These are phyloP conservation scores for Populus trichocarpa DNA, from an alignment of 441 rosid genomes.

Conservation along the genomic window DNA sequence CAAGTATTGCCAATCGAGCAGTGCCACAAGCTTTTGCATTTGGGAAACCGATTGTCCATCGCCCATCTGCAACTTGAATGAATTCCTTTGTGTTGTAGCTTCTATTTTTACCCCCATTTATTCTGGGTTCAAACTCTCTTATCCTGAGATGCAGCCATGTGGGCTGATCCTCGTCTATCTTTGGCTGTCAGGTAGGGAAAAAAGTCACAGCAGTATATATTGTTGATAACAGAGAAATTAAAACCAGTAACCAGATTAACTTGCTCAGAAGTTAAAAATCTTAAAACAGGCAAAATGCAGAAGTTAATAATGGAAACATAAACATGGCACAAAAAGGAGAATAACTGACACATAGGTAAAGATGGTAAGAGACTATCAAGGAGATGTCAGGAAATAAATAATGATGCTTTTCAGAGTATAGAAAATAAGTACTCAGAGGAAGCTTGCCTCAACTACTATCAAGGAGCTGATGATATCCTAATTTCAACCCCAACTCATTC, in stretches of 20 bases:
- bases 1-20: conserved; percentile 44
- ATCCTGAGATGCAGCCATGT: conserved; percentile 63
- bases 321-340: background rate
- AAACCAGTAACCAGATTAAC: background rate
- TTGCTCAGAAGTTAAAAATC: background rate
- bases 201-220: background rate
- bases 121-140: conserved; percentile 57
- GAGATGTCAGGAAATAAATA: background rate
- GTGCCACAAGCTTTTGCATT: conserved; percentile 44
- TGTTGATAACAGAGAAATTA: background rate
- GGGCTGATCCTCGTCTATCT: conserved; percentile 54
- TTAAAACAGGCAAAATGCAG: background rate
- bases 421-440: background rate
- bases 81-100: conserved; percentile 19
- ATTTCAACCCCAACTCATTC: background rate
- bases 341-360: background rate
- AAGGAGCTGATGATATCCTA: background rate
- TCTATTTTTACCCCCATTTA: conserved; percentile 27
- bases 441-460: background rate
- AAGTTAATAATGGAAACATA: background rate
- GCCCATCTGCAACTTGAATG: conserved; percentile 40
- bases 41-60: conserved; percentile 68
- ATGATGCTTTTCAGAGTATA: background rate
- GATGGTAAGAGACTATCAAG: background rate
- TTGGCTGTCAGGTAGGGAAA: conserved; percentile 42